Evolutionary conservation across 306 rosid genomes (phyloP), one percentile per base, ranked within the genome.

Genomic region (Corylus heterophylla): DNA sequence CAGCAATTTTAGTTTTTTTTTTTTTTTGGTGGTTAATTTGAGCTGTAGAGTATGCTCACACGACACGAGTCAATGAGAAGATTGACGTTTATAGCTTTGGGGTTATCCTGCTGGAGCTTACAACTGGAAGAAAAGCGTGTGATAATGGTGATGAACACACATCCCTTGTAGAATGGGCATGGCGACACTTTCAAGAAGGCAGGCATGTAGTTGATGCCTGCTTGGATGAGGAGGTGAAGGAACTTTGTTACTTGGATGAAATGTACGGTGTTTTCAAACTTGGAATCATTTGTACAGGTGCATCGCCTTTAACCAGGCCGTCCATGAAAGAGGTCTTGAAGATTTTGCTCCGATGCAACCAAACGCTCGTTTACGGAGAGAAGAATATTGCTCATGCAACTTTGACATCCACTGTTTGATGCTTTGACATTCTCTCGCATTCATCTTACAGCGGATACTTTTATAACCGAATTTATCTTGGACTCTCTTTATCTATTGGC

Each of bases 31-130:
- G 64, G 42, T 2, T 20, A 17, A 52, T 42, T 73, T 59, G 62
- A 55, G 86, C 17, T 84, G 84, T 86, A 93, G 94, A 93, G 78
- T 87, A 74, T 75, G 87, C 89, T 80, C 88, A 86, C 39, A 83
- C 93, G n/a, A 77, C 72, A 2, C 29, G 82, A 85, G 89, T 87
- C 2, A 89, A 86, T 69, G 95, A 90, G 83, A 93, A 89, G 82
- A 78, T 91, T 18, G 94, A 91, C 51, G 91, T 93, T 0, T 93
- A 81, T 44, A 89, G 93, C 83, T 93, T 86, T 7, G 94, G 97
- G 63, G 94, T 93, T 0, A 66, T 93, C 81, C 86, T 93, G 51
- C 74, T 93, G 55, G 97, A 91, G 76, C 79, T 93, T 42, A 83
- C 86, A 50, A 91, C 93, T 0, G 91, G 95, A 8, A 86, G 82